Conservation (phyloP, 2,329 filamentous ascomycete genomes). For the Penicillium aurantiogriseum region DNA sequence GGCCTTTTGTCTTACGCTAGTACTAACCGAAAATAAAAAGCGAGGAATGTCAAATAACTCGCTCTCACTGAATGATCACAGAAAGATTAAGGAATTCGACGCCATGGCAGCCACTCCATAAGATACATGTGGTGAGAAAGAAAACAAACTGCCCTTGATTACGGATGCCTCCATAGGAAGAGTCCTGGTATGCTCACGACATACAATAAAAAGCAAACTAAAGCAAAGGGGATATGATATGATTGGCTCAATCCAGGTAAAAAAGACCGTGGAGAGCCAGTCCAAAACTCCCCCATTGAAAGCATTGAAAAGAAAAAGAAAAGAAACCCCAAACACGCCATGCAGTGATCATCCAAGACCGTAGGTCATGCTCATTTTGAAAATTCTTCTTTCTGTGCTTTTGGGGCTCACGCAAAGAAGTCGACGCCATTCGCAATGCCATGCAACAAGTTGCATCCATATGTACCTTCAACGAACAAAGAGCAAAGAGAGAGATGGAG, state of each 20-base stretch:
- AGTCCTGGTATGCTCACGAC: background rate
- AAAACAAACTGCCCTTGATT: slow-evolving; percentile 3
- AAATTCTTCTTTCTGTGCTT: slow-evolving; percentile 16
- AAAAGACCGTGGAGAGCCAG: slow-evolving; percentile 7
- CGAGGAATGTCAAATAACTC: slow-evolving; percentile 13
- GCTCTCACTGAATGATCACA: slow-evolving; percentile 20
- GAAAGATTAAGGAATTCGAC: slow-evolving; percentile 19
- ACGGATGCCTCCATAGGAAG: background rate
- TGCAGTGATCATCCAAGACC: slow-evolving; percentile 26
- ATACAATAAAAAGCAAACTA: background rate
- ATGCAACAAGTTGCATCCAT: slow-evolving; percentile 24
- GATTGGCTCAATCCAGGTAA: slow-evolving; percentile 6
- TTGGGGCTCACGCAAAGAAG: slow-evolving; percentile 16
- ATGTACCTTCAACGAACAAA: slow-evolving; percentile 23
- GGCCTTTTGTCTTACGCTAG: slow-evolving; percentile 9
- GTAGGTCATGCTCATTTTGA: slow-evolving; percentile 18
- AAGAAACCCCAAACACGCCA: slow-evolving; percentile 19
- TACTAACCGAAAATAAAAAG: slow-evolving; percentile 13
- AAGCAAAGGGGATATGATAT: slow-evolving; percentile 4
- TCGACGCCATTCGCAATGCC: slow-evolving; percentile 29
- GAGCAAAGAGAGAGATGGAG: background rate
- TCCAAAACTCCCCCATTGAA: slow-evolving; percentile 1
- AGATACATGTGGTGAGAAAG: slow-evolving; percentile 29
- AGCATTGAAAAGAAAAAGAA: slow-evolving; percentile 13
- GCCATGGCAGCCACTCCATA: slow-evolving; percentile 25